Percentiles rank a stretch among this genome's conserved stretches.
Evolutionary conservation across 192 early-diverging fungal species (phyloP).

Genomic region (Backusella tarrabulga): DNA sequence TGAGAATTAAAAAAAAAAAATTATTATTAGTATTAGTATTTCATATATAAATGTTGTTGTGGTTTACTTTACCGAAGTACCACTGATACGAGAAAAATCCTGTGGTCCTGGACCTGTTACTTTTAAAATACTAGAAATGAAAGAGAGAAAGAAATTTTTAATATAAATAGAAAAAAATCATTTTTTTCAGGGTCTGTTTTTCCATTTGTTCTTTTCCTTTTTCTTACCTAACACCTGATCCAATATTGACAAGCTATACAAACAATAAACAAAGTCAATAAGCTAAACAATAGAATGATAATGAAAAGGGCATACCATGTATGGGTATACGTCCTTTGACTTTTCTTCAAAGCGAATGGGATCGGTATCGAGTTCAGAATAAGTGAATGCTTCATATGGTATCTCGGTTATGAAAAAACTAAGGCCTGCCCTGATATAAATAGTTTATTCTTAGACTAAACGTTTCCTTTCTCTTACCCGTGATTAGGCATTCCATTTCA

Average conservation of each 20-base stretch:
- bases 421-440: conserved; percentile 52
- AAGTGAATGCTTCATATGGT: conserved; percentile 92
- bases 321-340: conserved; percentile 76
- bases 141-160: not conserved
- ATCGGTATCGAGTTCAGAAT: conserved; percentile 66
- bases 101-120: conserved; percentile 83
- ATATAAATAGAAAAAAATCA: not conserved
- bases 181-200: not conserved
- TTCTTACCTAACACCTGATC: conserved; percentile 78
- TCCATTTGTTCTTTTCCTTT: not conserved
- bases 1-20: conserved; percentile 12
- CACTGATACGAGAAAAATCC: conserved; percentile 85
- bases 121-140: conserved; percentile 71
- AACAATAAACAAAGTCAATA: not conserved
- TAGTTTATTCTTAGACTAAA: too few relatives aligned
- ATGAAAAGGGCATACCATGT: conserved; percentile 58
- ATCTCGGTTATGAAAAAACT: conserved; percentile 93
- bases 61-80: conserved; percentile 58
- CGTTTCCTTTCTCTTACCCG: conserved; percentile 36
- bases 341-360: conserved; percentile 59
- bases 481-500: conserved; percentile 89
- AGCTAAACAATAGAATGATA: conserved; percentile 49
- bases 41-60: not conserved
- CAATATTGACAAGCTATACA: conserved; percentile 88
- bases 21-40: not conserved